Evolutionary conservation across 768 basidiomycete species (phyloP).

Genomic region (Candolleomyces eurysporus): DNA sequence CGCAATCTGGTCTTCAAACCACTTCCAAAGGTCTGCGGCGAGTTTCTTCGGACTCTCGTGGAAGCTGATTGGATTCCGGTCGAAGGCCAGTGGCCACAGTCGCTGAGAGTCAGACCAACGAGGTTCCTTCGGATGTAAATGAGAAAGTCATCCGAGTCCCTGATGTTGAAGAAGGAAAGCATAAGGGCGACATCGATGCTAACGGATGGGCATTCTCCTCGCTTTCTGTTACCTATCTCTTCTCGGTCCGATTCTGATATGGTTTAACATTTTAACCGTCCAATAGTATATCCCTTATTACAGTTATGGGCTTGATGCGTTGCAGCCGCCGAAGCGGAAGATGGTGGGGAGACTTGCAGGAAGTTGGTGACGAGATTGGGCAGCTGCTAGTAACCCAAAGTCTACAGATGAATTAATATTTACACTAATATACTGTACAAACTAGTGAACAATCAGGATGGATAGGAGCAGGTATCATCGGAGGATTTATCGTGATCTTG

Average conservation of each 20-base stretch:
- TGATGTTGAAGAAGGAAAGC: conserved; percentile 1
- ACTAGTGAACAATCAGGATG: conserved; percentile 15
- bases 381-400: conserved; percentile 4
- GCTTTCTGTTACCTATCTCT: conserved; percentile 58
- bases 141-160: conserved; percentile 2
- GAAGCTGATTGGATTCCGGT: conserved; percentile 35
- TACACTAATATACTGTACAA: not conserved
- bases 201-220: conserved; percentile 68
- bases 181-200: not conserved
- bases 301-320: conserved; percentile 72
- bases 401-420: no score
- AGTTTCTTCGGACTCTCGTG: conserved; percentile 46
- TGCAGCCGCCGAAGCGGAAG: conserved; percentile 30
- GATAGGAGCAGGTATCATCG: conserved; percentile 16
- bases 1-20: conserved; percentile 31
- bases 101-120: not conserved
- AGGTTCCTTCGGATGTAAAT: not conserved
- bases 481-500: conserved; percentile 12
- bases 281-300: conserved; percentile 68
- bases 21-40: conserved; percentile 29
- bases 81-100: not conserved
- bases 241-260: not conserved
- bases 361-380: conserved; percentile 18
- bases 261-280: not conserved
- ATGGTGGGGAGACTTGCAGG: conserved; percentile 15